Base-by-base conservation (phyloP, 306 rosid genomes). In the Quillaja saponaria region DNA sequence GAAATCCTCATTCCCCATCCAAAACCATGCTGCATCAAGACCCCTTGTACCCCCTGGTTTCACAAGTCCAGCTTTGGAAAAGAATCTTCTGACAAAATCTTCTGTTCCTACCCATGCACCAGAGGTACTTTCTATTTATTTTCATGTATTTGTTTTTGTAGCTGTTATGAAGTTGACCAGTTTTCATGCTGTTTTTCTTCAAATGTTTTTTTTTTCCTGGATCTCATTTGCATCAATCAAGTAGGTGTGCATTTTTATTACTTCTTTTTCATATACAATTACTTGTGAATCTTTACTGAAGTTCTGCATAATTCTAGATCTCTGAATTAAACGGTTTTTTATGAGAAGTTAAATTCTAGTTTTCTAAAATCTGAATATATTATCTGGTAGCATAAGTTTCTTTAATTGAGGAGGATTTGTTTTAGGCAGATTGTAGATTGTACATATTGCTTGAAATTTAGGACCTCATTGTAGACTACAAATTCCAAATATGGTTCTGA, bases 31-130 rank as follows among this genome's bases (percentile, higher is more conserved):
- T 58, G 81, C 83, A 40, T 66, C 90, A 49, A 87, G 99, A 76
- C 99, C 99, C 21, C 95, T 86, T 63, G 95, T 92, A 37, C 99
- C 99, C 38, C 99, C 99, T 13, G 99, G 99, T 59, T 92, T 92
- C 74, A 66, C 77, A 42, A 80, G 78, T 77, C 52, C 89, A 50
- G 28, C 40, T 72, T 35, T 78, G 78, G 96, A 92, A 16, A 80
- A 64, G 71, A 86, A 71, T 51, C 39, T 61, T 38, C 84, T 71
- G 21, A 37, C 85, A 49, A 86, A 83, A 75, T 72, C 85, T 61
- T 58, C 68, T 40, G 68, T 58, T 35, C 74, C 64, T 67, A 51
- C 75, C 39, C 79, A 51, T 51, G 61, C 74, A 37, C 38, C 64
- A 55, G 90, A 83, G 99, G 99, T 89, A 84, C 58, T 58, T 61